Percentiles rank a stretch among this genome's conserved stretches.
Conservation (phyloP, 2,329 filamentous ascomycete species). For the Fusarium citri region DNA sequence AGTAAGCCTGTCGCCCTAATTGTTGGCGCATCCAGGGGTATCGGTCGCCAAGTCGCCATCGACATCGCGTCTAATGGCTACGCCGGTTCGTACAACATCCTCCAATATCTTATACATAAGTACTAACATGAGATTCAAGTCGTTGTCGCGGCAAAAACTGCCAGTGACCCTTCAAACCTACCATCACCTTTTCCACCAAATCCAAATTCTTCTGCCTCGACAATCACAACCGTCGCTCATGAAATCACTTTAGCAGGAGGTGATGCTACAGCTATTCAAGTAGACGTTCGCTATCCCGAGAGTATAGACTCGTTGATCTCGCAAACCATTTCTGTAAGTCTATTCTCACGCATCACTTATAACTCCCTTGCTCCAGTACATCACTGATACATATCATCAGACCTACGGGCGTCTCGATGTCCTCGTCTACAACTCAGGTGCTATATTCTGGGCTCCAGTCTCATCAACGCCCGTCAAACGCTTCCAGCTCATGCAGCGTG, state of each 20-base stretch:
- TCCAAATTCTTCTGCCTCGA: slow-evolving; percentile 79
- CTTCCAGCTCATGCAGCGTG: slow-evolving; percentile 81
- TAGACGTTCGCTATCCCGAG: slow-evolving; percentile 75
- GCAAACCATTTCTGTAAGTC: slow-evolving; percentile 59
- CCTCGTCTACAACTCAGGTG: slow-evolving; percentile 84
- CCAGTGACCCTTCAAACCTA: slow-evolving; percentile 68
- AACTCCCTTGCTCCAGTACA: background rate
- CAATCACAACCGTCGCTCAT: slow-evolving; percentile 81
- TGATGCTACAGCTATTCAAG: slow-evolving; percentile 72
- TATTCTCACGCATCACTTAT: background rate
- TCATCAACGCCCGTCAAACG: slow-evolving; percentile 78
- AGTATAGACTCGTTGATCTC: slow-evolving; percentile 71
- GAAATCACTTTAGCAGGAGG: slow-evolving; percentile 77
- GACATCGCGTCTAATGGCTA: slow-evolving; percentile 79
- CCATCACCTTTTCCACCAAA: slow-evolving; percentile 75
- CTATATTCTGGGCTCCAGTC: slow-evolving; percentile 86
- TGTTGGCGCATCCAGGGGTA: slow-evolving; percentile 81
- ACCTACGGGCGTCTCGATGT: slow-evolving; percentile 75
- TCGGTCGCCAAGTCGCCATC: slow-evolving; percentile 83
- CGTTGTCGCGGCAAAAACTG: slow-evolving; percentile 81
- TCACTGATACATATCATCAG: slow-evolving; percentile 41
- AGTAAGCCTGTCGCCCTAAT: slow-evolving; percentile 73
- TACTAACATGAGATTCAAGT: slow-evolving; percentile 55
- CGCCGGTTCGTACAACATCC: slow-evolving; percentile 61
- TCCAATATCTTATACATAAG: background rate